A percentile compares a stretch with the other conserved stretches of the same genome.
phyloP scores from a whole-genome alignment of 1,284 basidiomycete genomes.

The Trametes polyzona region DNA sequence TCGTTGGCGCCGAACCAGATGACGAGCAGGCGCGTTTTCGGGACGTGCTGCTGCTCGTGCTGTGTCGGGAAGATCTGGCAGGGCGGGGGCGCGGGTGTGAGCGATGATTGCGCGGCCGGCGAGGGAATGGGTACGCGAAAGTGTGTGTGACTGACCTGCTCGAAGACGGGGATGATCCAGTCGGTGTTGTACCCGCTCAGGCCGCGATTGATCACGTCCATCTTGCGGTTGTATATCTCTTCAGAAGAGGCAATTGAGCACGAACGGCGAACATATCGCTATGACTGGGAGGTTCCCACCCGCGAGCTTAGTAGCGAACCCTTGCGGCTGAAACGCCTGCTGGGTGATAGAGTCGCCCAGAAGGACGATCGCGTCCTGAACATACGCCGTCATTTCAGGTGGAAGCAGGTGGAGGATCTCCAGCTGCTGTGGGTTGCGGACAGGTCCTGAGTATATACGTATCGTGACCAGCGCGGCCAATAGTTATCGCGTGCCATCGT shows the following conservation, averaged over 20 bases:
- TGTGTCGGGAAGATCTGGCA: slow-evolving; percentile 58
- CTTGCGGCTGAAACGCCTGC: slow-evolving; percentile 57
- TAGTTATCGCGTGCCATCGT: no score
- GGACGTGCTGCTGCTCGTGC: slow-evolving; percentile 49
- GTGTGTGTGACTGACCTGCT: slow-evolving; percentile 56
- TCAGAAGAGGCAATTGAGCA: slow-evolving; percentile 4
- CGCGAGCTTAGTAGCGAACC: slow-evolving; percentile 64
- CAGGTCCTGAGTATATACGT: no score
- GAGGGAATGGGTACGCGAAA: no score
- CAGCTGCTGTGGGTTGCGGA: no score
- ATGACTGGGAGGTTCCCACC: slow-evolving; percentile 44
- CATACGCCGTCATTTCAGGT: slow-evolving; percentile 57
- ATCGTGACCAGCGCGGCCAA: no score
- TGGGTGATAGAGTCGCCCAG: slow-evolving; percentile 82
- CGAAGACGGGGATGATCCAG: slow-evolving; percentile 80
- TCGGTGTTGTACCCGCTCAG: slow-evolving; percentile 82
- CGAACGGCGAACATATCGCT: background rate
- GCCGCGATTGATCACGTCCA: slow-evolving; percentile 86
- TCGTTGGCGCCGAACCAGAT: slow-evolving; percentile 93
- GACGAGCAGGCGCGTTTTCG: slow-evolving; percentile 70
- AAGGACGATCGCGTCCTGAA: slow-evolving; percentile 71
- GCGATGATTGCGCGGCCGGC: background rate
- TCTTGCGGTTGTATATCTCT: slow-evolving; percentile 78
- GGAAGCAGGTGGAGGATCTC: no score
- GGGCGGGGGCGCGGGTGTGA: background rate